phyloP scores from a whole-genome alignment of 2,329 filamentous ascomycete species.

The Nakataea oryzae region DNA sequence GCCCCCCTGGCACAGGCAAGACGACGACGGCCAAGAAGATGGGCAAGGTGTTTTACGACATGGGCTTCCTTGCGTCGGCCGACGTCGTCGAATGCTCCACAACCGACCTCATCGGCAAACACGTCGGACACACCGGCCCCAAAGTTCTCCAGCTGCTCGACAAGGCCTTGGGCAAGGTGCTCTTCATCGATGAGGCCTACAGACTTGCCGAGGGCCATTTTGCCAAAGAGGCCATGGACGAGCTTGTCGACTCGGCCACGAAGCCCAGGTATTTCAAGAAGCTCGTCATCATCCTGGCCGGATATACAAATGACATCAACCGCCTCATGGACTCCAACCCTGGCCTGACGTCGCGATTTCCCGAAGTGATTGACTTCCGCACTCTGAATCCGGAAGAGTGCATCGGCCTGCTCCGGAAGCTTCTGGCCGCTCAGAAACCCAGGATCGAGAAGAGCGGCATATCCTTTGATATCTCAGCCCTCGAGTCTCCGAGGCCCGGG shows the following conservation, averaged over 20 bases:
- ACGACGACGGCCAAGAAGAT: slow-evolving; percentile 64
- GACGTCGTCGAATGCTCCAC: slow-evolving; percentile 58
- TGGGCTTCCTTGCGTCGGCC: slow-evolving; percentile 52
- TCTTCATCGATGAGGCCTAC: slow-evolving; percentile 67
- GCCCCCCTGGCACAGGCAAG: slow-evolving; percentile 58
- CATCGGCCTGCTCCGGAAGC: slow-evolving; percentile 27
- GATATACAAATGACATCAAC: slow-evolving; percentile 59
- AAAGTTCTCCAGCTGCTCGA: slow-evolving; percentile 53
- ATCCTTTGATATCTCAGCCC: slow-evolving; percentile 13
- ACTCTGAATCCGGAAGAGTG: slow-evolving; percentile 31
- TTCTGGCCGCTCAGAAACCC: slow-evolving; percentile 14
- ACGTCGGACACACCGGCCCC: slow-evolving; percentile 58
- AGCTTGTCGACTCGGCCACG: slow-evolving; percentile 39
- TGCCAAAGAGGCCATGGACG: slow-evolving; percentile 44
- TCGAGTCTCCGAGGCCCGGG: slow-evolving; percentile 8
- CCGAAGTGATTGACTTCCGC: slow-evolving; percentile 47
- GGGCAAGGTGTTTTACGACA: slow-evolving; percentile 65
- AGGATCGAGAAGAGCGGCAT: slow-evolving; percentile 10
- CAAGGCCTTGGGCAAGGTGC: slow-evolving; percentile 50
- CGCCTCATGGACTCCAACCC: slow-evolving; percentile 48
- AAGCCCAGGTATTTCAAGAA: slow-evolving; percentile 48
- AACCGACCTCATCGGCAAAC: slow-evolving; percentile 58
- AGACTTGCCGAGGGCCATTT: slow-evolving; percentile 47
- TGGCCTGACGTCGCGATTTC: slow-evolving; percentile 55
- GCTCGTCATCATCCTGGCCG: slow-evolving; percentile 57